A percentile compares a stretch with the other conserved stretches of the same genome.
Evolutionary conservation across 805 yeast genomes (phyloP).

Genomic region (Candida methanosorbosa): DNA sequence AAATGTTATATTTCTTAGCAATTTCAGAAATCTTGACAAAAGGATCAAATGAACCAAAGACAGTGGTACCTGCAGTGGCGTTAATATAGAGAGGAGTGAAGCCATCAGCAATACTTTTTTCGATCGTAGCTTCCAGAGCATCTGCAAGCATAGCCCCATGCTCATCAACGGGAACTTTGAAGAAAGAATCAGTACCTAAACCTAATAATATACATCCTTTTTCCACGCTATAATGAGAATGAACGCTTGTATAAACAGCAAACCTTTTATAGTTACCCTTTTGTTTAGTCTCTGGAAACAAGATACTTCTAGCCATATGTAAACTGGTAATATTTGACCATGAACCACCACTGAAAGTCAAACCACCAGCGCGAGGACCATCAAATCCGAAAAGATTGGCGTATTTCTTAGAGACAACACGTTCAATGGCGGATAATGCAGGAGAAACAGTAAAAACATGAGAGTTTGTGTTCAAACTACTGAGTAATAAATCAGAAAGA

Average conservation of each 20-base stretch:
- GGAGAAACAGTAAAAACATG: slow-evolving; percentile 86
- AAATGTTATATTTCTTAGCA: slow-evolving; percentile 45
- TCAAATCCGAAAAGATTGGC: slow-evolving; percentile 57
- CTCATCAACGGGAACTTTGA: slow-evolving; percentile 49
- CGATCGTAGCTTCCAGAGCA: slow-evolving; percentile 38
- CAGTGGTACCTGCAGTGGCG: slow-evolving; percentile 88
- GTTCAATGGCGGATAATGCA: slow-evolving; percentile 66
- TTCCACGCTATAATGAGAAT: slow-evolving; percentile 73
- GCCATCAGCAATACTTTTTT: slow-evolving; percentile 37
- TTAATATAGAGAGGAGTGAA: slow-evolving; percentile 66
- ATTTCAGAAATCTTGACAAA: slow-evolving; percentile 44
- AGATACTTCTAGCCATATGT: slow-evolving; percentile 63
- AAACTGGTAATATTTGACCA: slow-evolving; percentile 77
- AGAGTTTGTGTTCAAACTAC: slow-evolving; percentile 71
- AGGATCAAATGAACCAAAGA: slow-evolving; percentile 75
- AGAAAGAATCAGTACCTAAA: slow-evolving; percentile 51
- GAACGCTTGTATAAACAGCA: slow-evolving; percentile 63
- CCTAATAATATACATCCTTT: slow-evolving; percentile 77
- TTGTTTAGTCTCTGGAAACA: slow-evolving; percentile 61
- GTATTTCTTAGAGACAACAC: slow-evolving; percentile 55
- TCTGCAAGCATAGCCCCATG: slow-evolving; percentile 50
- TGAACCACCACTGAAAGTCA: slow-evolving; percentile 82
- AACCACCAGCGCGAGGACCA: slow-evolving; percentile 58
- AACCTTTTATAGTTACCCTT: slow-evolving; percentile 52
- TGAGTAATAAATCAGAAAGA: slow-evolving; percentile 58